Evolutionary conservation across 2,329 filamentous ascomycete genomes (phyloP).

Genomic region (Scedosporium apiospermum): DNA sequence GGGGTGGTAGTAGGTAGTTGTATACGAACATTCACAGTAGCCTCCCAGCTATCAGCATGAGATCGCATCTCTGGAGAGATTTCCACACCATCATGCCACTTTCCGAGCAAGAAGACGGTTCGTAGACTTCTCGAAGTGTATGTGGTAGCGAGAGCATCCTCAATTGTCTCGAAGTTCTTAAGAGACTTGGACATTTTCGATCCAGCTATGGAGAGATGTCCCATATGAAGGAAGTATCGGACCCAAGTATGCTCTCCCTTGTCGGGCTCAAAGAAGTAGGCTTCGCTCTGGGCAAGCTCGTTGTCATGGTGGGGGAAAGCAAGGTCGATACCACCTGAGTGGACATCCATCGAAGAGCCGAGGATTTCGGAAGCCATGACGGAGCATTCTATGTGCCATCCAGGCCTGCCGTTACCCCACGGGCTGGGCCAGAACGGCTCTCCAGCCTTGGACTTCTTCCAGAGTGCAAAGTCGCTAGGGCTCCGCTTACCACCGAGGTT

Average conservation of each 20-base stretch:
- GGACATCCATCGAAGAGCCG: constrained; percentile 65
- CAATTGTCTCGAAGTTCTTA: constrained; percentile 93
- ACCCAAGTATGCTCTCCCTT: constrained; percentile 66
- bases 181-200: constrained; percentile 94
- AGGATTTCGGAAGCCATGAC: constrained; percentile 91
- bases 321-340: constrained; percentile 80
- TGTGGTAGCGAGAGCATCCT: constrained; percentile 59
- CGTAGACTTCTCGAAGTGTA: constrained; percentile 75
- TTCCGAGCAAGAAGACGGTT: constrained; percentile 78
- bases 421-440: constrained; percentile 84
- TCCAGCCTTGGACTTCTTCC: constrained; percentile 86
- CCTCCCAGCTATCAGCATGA: constrained; percentile 70
- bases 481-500: constrained; percentile 58
- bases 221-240: constrained; percentile 94
- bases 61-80: constrained; percentile 76
- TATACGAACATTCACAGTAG: constrained; percentile 50
- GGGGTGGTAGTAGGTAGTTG: neutral
- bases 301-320: constrained; percentile 91
- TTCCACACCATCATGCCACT: constrained; percentile 86
- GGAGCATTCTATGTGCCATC: constrained; percentile 96
- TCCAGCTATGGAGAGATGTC: constrained; percentile 74
- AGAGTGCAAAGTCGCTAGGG: constrained; percentile 79
- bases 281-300: constrained; percentile 81
- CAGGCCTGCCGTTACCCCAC: constrained; percentile 81
- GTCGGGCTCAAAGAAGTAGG: constrained; percentile 56